Evolutionary conservation across 768 basidiomycete genomes (phyloP).

Genomic region (Lactifluus echinatus): DNA sequence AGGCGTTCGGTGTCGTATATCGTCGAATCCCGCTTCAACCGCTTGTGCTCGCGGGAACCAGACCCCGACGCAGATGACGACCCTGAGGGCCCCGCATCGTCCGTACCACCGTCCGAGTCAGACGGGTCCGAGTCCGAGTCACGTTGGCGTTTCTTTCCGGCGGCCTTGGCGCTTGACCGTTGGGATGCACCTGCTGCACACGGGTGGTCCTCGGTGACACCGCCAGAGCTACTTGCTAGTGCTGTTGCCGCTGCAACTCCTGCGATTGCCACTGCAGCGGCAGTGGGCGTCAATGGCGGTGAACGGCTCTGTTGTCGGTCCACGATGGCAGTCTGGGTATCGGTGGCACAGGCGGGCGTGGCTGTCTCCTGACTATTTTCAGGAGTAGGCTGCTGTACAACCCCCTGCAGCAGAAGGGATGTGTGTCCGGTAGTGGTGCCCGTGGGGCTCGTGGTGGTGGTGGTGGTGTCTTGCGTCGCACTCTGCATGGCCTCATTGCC

Average conservation of each 20-base stretch:
- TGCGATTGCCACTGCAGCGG: too few species aligned
- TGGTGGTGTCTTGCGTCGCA: background rate
- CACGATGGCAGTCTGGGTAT: background rate
- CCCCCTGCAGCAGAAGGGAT: too few species aligned
- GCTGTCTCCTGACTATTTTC: too few species aligned
- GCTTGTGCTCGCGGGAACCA: background rate
- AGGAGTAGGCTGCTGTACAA: too few species aligned
- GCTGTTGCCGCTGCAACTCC: background rate
- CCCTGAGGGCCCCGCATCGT: background rate
- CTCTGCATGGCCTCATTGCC: background rate
- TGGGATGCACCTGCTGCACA: background rate
- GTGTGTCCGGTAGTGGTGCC: background rate
- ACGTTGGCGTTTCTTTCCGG: constrained; percentile 11
- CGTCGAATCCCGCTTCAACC: background rate
- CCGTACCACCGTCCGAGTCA: background rate
- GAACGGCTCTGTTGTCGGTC: background rate
- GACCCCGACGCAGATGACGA: too few species aligned
- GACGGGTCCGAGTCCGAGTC: too few species aligned
- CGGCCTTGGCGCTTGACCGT: background rate
- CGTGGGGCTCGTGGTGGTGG: background rate
- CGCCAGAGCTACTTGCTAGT: background rate
- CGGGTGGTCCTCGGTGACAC: background rate
- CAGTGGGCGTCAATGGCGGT: background rate
- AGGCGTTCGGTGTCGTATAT: background rate
- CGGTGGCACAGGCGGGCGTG: background rate